These are phyloP conservation scores for Candida coleopterorum DNA, from an alignment of 805 yeast species.

Conservation along the genomic window DNA sequence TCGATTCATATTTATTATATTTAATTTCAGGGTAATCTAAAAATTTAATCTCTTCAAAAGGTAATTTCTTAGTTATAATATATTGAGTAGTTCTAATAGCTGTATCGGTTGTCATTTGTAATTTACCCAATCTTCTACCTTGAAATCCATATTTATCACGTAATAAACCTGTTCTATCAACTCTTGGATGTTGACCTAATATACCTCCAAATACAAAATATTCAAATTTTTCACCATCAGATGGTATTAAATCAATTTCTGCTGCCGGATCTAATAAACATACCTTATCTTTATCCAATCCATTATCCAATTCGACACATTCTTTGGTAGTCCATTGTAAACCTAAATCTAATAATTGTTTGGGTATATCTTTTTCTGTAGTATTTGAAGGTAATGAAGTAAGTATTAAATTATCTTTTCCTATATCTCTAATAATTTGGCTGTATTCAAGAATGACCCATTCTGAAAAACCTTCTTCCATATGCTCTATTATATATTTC, in stretches of 20 bases:
- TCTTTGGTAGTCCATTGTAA: conserved; percentile 82
- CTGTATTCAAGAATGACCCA: conserved; percentile 91
- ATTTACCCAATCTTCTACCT: conserved; percentile 80
- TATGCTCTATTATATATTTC: conserved; percentile 94
- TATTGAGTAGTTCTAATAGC: conserved; percentile 88
- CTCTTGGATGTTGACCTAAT: conserved; percentile 87
- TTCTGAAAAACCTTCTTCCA: conserved; percentile 95
- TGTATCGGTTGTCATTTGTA: conserved; percentile 97
- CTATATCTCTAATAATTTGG: conserved; percentile 79
- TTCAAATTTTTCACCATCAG: conserved; percentile 62
- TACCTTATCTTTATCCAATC: conserved; percentile 46
- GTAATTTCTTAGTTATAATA: conserved; percentile 55
- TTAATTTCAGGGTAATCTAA: conserved; percentile 93
- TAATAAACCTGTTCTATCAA: conserved; percentile 90
- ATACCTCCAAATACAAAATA: conserved; percentile 96
- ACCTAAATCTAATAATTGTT: conserved; percentile 51
- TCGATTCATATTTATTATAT: conserved; percentile 82
- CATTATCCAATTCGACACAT: conserved; percentile 49
- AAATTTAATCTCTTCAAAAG: conserved; percentile 72
- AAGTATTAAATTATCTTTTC: conserved; percentile 65
- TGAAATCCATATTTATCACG: conserved; percentile 75
- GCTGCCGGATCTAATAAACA: conserved; percentile 93
- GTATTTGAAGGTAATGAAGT: conserved; percentile 71
- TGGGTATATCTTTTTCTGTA: conserved; percentile 60
- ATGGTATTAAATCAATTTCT: conserved; percentile 62